Base-by-base conservation (phyloP, 345 rosid genomes). In the rapeseed (Brassica napus) region DNA sequence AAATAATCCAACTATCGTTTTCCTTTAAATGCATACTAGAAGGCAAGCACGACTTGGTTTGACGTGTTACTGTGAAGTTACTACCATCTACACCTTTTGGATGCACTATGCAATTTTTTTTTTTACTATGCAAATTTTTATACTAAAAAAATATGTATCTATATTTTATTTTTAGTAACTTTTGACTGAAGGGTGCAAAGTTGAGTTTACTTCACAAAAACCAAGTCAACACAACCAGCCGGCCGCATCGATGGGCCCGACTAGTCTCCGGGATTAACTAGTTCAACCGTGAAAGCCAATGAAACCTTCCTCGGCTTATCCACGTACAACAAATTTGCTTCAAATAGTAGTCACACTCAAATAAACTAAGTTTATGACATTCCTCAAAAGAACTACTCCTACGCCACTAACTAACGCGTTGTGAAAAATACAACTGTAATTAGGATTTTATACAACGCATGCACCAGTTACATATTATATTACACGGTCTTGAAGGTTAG, bases 11-110 rank as follows among this genome's bases (percentile, higher is more conserved):
- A 32, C 64, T 42, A 65, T 30, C 28, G 9, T 4, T 78, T 71
- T 58, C 42, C 63, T 68, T 72, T 57, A 66, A 66, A 42, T 59
- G 21, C 21, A 72, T 11, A 66, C 68, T 66, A 72, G 8, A 66
- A 42, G 37, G 35, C 31, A 66, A 72, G 8, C 35, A 73, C 16
- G 65, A 79, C 82, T 73, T 8, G 73, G 69, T 28, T 79, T 79
- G 74, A 72, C 77, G 52, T 31, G 77, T 78, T 78, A 55, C 76
- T 34, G 69, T 65, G 61, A 71, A 5, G 16, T 35, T 65, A 65
- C 31, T 71, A 78, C 77, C 68, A 3, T 57, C 8, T 21, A 15
- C 23, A 54, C 59, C 10, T 54, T 52, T 52, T n/a, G 21, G 58
- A 52, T 21, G 58, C n/a, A 52, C 54, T 47, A 47, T 47, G 31